These are phyloP conservation scores for Monosporozyma yasuniensis DNA, from an alignment of 805 yeast species.

Conservation along the genomic window DNA sequence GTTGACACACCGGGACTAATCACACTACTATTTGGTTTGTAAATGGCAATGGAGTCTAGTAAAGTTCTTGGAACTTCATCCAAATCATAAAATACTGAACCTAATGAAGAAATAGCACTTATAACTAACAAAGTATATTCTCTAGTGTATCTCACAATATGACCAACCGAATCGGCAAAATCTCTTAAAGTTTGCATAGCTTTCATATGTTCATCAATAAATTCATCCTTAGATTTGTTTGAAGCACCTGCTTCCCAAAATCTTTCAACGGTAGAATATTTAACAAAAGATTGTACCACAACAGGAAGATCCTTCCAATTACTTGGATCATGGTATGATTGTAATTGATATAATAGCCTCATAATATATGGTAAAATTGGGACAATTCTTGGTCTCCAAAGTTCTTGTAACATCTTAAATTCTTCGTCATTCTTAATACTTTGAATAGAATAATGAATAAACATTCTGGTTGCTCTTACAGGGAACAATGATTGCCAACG, in stretches of 20 bases:
- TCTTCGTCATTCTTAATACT: constrained; percentile 73
- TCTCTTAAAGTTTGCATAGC: constrained; percentile 92
- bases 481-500: constrained; percentile 95
- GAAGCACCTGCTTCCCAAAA: constrained; percentile 99
- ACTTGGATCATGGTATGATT: constrained; percentile 86
- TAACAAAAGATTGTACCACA: constrained; percentile 88
- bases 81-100: constrained; percentile 77
- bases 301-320: constrained; percentile 84
- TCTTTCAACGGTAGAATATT: constrained; percentile 79
- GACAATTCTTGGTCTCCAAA: constrained; percentile 91
- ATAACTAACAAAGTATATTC: constrained; percentile 90
- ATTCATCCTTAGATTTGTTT: constrained; percentile 85
- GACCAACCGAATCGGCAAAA: constrained; percentile 97
- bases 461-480: constrained; percentile 87
- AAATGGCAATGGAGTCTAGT: constrained; percentile 74
- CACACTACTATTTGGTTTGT: constrained; percentile 44
- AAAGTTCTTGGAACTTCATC: constrained; percentile 69
- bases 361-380: constrained; percentile 88
- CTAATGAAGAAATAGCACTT: constrained; percentile 82
- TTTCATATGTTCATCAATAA: constrained; percentile 85
- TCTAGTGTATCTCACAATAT: constrained; percentile 86
- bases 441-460: constrained; percentile 91
- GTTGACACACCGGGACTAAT: constrained; percentile 69
- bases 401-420: constrained; percentile 50
- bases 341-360: constrained; percentile 80